Conservation (phyloP, 2,329 filamentous ascomycete species). For the Colletotrichum spaethianum region DNA sequence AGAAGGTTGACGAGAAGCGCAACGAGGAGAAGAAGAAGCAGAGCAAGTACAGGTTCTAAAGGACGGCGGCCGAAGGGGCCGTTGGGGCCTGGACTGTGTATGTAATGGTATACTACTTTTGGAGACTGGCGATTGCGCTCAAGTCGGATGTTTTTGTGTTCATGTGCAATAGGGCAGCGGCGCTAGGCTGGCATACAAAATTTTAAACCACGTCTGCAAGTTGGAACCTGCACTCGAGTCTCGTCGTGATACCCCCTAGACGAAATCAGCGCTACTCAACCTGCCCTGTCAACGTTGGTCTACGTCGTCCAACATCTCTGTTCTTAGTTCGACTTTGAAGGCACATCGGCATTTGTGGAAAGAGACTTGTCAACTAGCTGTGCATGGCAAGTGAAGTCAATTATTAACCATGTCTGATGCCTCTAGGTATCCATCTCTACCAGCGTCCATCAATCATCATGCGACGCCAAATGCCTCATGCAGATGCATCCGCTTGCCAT, state of each 20-base stretch:
- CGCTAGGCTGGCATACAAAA: constrained; percentile 25
- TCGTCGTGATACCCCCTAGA: not conserved
- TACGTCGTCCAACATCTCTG: not conserved
- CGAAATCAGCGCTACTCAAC: no score
- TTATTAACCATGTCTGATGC: constrained; percentile 6
- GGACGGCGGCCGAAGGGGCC: not conserved
- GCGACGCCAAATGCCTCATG: constrained; percentile 26
- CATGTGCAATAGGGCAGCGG: constrained; percentile 32
- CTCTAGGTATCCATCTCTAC: constrained; percentile 19
- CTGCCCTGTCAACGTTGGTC: not conserved
- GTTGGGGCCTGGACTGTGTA: not conserved
- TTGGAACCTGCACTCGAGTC: not conserved
- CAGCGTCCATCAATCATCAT: constrained; percentile 5
- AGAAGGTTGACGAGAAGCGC: constrained; percentile 89
- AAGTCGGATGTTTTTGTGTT: not conserved
- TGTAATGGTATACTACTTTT: constrained; percentile 29
- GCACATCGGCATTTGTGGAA: not conserved
- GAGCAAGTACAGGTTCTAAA: constrained; percentile 65
- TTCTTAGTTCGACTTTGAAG: not conserved
- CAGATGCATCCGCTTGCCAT: constrained; percentile 32
- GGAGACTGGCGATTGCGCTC: not conserved
- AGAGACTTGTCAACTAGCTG: not conserved
- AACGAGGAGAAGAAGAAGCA: constrained; percentile 73
- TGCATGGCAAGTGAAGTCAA: not conserved
- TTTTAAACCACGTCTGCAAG: not conserved